These are phyloP conservation scores for Anisodus acutangulus DNA, from an alignment of 257 asterid species.

Conservation along the genomic window DNA sequence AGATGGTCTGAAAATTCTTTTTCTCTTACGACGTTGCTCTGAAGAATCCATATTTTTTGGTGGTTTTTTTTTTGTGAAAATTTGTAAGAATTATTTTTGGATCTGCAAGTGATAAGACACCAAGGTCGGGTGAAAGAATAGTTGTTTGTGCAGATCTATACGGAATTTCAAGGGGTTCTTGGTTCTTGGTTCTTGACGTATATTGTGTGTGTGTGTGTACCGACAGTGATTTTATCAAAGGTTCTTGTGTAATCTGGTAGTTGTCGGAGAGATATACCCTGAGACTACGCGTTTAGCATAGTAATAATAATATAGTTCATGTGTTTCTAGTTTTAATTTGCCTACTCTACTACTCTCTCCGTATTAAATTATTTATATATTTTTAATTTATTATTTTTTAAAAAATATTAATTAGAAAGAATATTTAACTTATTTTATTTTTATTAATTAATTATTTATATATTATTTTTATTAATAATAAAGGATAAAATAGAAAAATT, in stretches of 20 bases:
- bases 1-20: constrained; percentile 56
- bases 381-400: too few relatives aligned
- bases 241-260: constrained; percentile 43
- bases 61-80: not conserved
- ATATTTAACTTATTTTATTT: too few relatives aligned
- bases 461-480: too few relatives aligned
- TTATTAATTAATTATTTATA: too few relatives aligned
- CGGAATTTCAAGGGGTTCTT: constrained; percentile 26
- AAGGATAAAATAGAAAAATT: too few relatives aligned
- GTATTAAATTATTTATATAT: too few relatives aligned
- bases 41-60: constrained; percentile 60
- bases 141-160: constrained; percentile 21
- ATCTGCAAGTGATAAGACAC: not conserved
- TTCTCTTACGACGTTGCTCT: constrained; percentile 83
- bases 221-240: constrained; percentile 52
- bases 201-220: constrained; percentile 31
- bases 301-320: too few relatives aligned
- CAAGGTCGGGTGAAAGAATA: constrained; percentile 23
- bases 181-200: constrained; percentile 41
- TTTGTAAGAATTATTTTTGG: constrained; percentile 18
- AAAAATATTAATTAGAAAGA: too few relatives aligned
- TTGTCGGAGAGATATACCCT: constrained; percentile 46
- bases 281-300: constrained; percentile 29
- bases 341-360: too few relatives aligned
- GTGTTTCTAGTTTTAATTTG: too few relatives aligned